Evolutionary conservation across 345 rosid species (phyloP), one percentile per base, ranked within the genome.

Genomic region (Geranium rotundifolium): DNA sequence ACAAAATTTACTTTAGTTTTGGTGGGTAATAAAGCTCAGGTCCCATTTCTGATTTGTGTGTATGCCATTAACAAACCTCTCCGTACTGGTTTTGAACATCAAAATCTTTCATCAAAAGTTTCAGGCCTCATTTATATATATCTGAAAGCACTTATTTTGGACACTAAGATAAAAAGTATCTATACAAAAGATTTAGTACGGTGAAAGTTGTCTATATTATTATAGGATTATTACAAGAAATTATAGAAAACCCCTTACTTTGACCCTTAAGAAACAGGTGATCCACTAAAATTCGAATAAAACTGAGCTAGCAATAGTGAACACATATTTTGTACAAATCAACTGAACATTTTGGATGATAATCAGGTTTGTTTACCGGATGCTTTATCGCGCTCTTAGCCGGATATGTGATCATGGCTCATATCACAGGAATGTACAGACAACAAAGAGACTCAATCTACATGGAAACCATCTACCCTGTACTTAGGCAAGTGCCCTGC

Each of bases 381-480:
- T 86, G 95, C 84, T 90, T 90, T 75, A 60, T 86, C 41, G 88
- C 99, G 20, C 92, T 95, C 67, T 80, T 95, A 62, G 91, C 78
- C 68, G 99, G 95, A 37, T 95, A 95, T 74, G 81, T 81, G 56
- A 77, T 82, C 64, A 86, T 88, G 87, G 96, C 99, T 79, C 93
- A 81, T 68, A 67, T 95, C 56, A 82, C 88, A 12, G 97, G 99
- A 65, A 86, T 78, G 86, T 95, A 90, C 65, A 79, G 80, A 77
- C 69, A 71, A 57, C 82, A 77, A 58, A 72, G 84, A 27, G 89
- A 84, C 70, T 67, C 88, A n/a, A 74, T 86, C 67, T 95, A 95
- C 72, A 87, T 90, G 99, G 99, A 95, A 77, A 95, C 99, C 67
- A 87, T 79, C 4, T 90, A 90, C 58, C 99, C 99, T 34, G 90